Evolutionary conservation across 768 basidiomycete genomes (phyloP), one percentile per base, ranked within the genome.

Genomic region (Podaxis sp.): DNA sequence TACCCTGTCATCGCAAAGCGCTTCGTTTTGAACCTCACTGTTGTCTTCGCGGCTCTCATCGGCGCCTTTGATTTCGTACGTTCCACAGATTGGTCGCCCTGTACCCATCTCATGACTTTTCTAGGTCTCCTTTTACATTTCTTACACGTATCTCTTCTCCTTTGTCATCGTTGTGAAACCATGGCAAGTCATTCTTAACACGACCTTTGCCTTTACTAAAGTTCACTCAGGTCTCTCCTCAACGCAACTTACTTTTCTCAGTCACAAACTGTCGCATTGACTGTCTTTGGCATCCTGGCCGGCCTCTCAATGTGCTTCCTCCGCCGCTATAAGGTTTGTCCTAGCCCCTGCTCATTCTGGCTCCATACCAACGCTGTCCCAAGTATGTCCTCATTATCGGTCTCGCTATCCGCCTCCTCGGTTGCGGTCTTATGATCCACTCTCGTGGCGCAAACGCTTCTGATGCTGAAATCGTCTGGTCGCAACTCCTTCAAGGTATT

Each of bases 101-200:
- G 10, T 26, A 48, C 58, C 41, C 60, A 63, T 65, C n/a, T 30
- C 17, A 22, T 50, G 37, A 8, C 4, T 49, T 10, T 55, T 56
- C 5, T 58, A 87, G 86, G 67, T 84, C 67, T 85, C 86, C 2
- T 87, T 84, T 75, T 87, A 84, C 77, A 79, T 93, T 51, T 87
- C 89, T 0, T 88, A 77, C 73, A 86, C 87, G 10, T 92, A 91
- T 69, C 82, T 91, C 17, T 92, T 85, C 76, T 88, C 87, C 1
- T 90, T 86, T 72, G 80, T 88, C 44, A 61, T 83, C 10, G 75
- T 84, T 28, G 80, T 82, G 20, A 82, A 82, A 65, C 77, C 79
- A 44, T 83, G 84, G 84, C 77, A 66, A 46, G 66, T 38, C 33
- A 17, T 20, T 12, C 26, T 15, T 36, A n/a, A 4, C 48, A 1